phyloP scores from a whole-genome alignment of 176 grass and related monocot genomes.

The Musa beccarii region DNA sequence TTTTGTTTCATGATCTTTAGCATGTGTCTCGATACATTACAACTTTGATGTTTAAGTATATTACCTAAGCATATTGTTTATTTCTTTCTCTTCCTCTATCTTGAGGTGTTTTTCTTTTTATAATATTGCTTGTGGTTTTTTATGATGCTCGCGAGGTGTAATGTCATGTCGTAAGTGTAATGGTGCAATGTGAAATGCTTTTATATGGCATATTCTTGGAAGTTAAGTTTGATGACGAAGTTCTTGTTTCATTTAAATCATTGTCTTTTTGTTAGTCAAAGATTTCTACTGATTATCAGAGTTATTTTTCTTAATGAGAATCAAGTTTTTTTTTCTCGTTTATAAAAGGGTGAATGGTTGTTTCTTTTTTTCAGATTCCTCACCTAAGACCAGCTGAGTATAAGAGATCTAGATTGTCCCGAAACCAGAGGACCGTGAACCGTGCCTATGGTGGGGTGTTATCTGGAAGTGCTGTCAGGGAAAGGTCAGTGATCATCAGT shows the following conservation, averaged over 20 bases:
- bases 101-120: neutral
- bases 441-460: slow-evolving; percentile 3
- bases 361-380: neutral
- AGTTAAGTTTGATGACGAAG: too few species aligned
- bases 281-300: too few species aligned
- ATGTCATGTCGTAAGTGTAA: too few species aligned
- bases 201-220: too few species aligned
- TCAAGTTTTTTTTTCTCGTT: too few species aligned
- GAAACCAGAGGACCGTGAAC: slow-evolving; percentile 2
- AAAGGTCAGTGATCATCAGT: neutral
- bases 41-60: neutral
- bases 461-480: neutral
- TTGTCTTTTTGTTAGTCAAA: too few species aligned
- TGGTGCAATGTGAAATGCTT: too few species aligned
- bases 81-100: neutral
- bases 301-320: too few species aligned
- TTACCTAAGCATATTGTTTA: neutral
- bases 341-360: too few species aligned
- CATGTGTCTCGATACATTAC: neutral
- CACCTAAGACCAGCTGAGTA: neutral
- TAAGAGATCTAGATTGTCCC: neutral
- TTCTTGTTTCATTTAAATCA: too few species aligned
- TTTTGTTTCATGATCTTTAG: neutral
- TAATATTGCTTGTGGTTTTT: too few species aligned
- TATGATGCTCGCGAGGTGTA: too few species aligned